Base-by-base conservation (phyloP, 2,329 filamentous ascomycete species). In the Phialophora tarda region DNA sequence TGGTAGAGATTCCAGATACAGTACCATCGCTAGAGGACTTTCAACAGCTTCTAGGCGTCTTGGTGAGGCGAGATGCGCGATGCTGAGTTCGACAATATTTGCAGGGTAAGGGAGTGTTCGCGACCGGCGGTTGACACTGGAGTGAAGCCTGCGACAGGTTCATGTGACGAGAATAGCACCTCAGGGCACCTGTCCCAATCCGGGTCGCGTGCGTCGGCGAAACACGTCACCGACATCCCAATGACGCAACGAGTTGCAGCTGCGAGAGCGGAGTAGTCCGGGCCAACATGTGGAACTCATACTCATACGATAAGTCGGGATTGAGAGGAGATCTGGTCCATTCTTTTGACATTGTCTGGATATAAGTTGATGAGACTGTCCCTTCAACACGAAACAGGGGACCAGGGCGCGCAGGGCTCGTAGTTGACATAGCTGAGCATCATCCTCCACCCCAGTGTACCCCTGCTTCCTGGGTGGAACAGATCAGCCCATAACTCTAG, bases 1-100 rank as follows among this genome's bases (percentile, higher is more conserved):
- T 30, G 79, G 80, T 38, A 81, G 69, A 44, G 66, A 60, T 11
- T 66, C 59, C n/a, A 73, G 66, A 21, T 59, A 51, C 30, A 28
- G 47, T 30, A 47, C 51, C 68, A 64, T 65, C 30, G 24, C 48
- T 30, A n/a, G 38, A 30, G n/a, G 24, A 50, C 14, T 48, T 47
- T 34, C 21, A 17, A 50, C 23, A 32, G 26, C 10, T 26, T 12
- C 2, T 26, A 28, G 17, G 21, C 14, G 26, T 12, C 21, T 53
- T 53, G 23, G 23, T 12, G 14, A 26, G 48, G 11, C 21, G 14
- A 8, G 23, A 12, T 10, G 48, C 26, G 48, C 23, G 4, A 17
- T 26, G 10, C 11, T 3, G 48, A 28, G 21, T 24, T 26, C 10
- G 8, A 30, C 11, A 55, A 28, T 21, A n/a, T n/a, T 11, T 10